These are phyloP conservation scores for Cordyceps cateniannulata DNA, from an alignment of 2,329 filamentous ascomycete genomes.

Conservation along the genomic window DNA sequence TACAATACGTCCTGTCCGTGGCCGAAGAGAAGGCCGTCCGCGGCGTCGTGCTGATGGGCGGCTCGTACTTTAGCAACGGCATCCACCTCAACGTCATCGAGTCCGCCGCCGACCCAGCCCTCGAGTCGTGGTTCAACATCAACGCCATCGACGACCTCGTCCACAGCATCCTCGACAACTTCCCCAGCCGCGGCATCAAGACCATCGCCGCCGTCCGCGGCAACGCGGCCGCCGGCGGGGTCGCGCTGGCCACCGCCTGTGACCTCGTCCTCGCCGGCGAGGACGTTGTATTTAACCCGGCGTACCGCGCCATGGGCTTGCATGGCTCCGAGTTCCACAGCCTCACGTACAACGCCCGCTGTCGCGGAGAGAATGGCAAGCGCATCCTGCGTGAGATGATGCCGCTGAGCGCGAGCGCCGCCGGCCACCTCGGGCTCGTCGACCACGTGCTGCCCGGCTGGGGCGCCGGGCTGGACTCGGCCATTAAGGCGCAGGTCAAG, in stretches of 20 bases:
- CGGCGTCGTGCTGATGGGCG: slow-evolving; percentile 33
- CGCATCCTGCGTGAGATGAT: slow-evolving; percentile 30
- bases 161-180: slow-evolving; percentile 30
- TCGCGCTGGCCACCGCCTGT: slow-evolving; percentile 33
- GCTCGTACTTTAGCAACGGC: slow-evolving; percentile 36
- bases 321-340: slow-evolving; percentile 37
- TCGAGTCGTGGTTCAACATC: slow-evolving; percentile 37
- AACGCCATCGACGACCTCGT: slow-evolving; percentile 37
- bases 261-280: slow-evolving; percentile 30
- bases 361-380: slow-evolving; percentile 25
- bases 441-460: slow-evolving; percentile 31
- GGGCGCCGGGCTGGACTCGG: slow-evolving; percentile 26
- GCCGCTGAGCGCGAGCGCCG: slow-evolving; percentile 31
- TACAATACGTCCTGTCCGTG: slow-evolving; percentile 27
- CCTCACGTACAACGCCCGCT: slow-evolving; percentile 32
- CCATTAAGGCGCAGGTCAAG: slow-evolving; percentile 28
- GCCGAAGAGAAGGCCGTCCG: slow-evolving; percentile 22
- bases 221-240: slow-evolving; percentile 37
- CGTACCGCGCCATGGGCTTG: slow-evolving; percentile 30
- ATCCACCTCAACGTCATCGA: slow-evolving; percentile 39
- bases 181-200: slow-evolving; percentile 27
- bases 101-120: slow-evolving; percentile 27
- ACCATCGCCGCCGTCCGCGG: slow-evolving; percentile 34
- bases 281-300: slow-evolving; percentile 34
- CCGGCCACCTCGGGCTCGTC: slow-evolving; percentile 30